Evolutionary conservation across 1,139 yeast species (phyloP), one percentile per base, ranked within the genome.

Genomic region (Blastobotrys arbuscula): DNA sequence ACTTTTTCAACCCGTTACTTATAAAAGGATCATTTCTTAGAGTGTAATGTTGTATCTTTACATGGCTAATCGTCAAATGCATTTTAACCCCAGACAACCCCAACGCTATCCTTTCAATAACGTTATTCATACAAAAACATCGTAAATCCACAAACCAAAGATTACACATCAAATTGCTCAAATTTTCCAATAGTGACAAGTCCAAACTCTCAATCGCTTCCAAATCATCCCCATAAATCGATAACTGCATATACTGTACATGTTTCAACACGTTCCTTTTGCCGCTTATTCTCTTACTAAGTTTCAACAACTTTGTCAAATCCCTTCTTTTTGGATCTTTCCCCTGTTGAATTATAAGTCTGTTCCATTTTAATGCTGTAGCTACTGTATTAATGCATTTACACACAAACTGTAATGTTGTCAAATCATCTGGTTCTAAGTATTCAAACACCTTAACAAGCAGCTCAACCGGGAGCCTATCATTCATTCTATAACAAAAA

Each of bases 201-300:
- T 26, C 3, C 5, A 41, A 33, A 5, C 21, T 21, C 2, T n/a
- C 21, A 16, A 40, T 3, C 15, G 18, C 13, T 20, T 10, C 35
- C 8, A 26, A 16, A 28, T 40, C 43, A 13, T 19, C 18, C 13
- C 19, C 20, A 19, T 40, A 21, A 5, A 40, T 26, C 9, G 43
- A 19, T 20, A 40, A 5, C 9, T 26, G 12, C 12, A 40, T 5
- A 8, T 16, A 12, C 15, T 23, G 34, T 3, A 40, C 43, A 30
- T 40, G 43, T 19, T 40, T 26, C 15, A 40, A 23, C 5, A 40
- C 43, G 23, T 40, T 30, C 10, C 43, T 20, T 15, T 35, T 15
- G 6, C 9, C n/a, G 5, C 30, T 19, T 16, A 24, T 23, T 16
- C 18, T 26, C 2, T 40, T 15, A n/a, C 36, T 15, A 15, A 40